Evolutionary conservation across 805 yeast genomes (phyloP).

Genomic region (Ogataea haglerorum): DNA sequence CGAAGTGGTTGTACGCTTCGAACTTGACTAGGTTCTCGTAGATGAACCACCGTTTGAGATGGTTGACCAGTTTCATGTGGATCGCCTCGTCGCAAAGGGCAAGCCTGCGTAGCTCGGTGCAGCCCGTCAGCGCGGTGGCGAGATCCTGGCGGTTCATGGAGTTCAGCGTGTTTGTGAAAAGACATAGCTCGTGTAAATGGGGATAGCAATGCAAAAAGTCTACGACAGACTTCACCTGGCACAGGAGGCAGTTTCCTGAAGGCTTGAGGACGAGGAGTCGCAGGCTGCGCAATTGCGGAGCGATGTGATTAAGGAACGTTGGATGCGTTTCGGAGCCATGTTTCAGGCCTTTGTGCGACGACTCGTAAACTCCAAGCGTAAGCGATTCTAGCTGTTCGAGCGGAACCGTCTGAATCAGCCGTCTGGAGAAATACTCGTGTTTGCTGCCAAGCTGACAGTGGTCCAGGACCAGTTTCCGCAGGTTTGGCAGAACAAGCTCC

Average conservation of each 20-base stretch:
- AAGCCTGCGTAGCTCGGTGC: constrained; percentile 12
- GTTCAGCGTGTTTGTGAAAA: constrained; percentile 22
- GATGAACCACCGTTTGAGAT: constrained; percentile 27
- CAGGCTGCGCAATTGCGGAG: constrained; percentile 19
- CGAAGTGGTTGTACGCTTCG: constrained; percentile 18
- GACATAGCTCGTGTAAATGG: constrained; percentile 12
- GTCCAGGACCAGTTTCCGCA: constrained; percentile 19
- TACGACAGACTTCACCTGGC: constrained; percentile 24
- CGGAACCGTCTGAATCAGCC: constrained; percentile 8
- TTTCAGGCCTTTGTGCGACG: constrained; percentile 23
- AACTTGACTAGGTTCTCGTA: constrained; percentile 19
- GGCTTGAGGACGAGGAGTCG: constrained; percentile 23
- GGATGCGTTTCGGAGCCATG: constrained; percentile 11
- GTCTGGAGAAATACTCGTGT: constrained; percentile 12
- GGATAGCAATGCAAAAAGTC: constrained; percentile 10
- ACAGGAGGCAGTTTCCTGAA: constrained; percentile 26
- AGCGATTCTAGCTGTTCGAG: constrained; percentile 12
- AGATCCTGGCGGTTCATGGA: constrained; percentile 11
- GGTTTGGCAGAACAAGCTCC: neutral
- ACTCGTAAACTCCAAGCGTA: constrained; percentile 23
- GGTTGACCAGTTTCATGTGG: constrained; percentile 17
- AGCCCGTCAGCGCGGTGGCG: constrained; percentile 2
- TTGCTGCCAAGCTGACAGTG: constrained; percentile 25
- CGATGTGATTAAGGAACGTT: constrained; percentile 11
- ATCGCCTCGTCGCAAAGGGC: constrained; percentile 25